Evolutionary conservation across 2,329 filamentous ascomycete species (phyloP).

Genomic region (Hansfordia pulvinata): DNA sequence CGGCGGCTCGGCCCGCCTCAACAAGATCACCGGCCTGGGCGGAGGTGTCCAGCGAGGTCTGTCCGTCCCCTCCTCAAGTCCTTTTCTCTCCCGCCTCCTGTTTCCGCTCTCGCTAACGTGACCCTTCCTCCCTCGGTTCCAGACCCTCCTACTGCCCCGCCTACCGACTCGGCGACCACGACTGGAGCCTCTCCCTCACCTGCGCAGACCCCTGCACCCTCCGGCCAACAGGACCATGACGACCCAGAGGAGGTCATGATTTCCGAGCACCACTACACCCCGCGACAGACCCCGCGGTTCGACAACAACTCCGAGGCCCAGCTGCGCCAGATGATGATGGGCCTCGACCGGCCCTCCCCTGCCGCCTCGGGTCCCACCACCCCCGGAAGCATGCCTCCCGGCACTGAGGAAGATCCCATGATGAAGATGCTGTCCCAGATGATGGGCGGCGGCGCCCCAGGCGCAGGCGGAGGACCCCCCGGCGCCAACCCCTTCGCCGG

Average conservation of each 20-base stretch:
- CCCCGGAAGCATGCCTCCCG: conserved; percentile 12
- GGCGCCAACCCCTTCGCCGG: conserved; percentile 20
- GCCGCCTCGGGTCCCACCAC: conserved; percentile 7
- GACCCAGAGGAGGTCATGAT: conserved; percentile 72
- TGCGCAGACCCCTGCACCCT: conserved; percentile 16
- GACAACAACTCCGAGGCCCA: conserved; percentile 37
- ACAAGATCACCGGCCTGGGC: conserved; percentile 62
- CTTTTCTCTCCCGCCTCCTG: conserved; percentile 2
- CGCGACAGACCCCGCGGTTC: conserved; percentile 27
- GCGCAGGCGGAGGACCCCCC: conserved; percentile 18
- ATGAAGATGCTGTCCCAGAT: conserved; percentile 66
- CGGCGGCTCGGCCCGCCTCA: conserved; percentile 54
- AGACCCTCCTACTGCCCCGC: conserved; percentile 8
- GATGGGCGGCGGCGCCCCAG: conserved; percentile 30
- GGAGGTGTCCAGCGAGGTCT: conserved; percentile 37
- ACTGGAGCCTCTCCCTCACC: conserved; percentile 12
- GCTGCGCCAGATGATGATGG: conserved; percentile 51
- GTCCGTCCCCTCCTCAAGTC: conserved; percentile 4
- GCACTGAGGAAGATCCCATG: conserved; percentile 46
- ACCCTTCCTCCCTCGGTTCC: not conserved
- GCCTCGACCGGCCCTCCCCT: conserved; percentile 28
- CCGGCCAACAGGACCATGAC: conserved; percentile 24
- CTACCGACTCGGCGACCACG: conserved; percentile 18
- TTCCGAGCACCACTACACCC: conserved; percentile 57
- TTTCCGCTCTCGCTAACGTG: conserved; percentile 1